phyloP scores from a whole-genome alignment of 2,329 filamentous ascomycete genomes.

The Ceratocystis smalleyi region DNA sequence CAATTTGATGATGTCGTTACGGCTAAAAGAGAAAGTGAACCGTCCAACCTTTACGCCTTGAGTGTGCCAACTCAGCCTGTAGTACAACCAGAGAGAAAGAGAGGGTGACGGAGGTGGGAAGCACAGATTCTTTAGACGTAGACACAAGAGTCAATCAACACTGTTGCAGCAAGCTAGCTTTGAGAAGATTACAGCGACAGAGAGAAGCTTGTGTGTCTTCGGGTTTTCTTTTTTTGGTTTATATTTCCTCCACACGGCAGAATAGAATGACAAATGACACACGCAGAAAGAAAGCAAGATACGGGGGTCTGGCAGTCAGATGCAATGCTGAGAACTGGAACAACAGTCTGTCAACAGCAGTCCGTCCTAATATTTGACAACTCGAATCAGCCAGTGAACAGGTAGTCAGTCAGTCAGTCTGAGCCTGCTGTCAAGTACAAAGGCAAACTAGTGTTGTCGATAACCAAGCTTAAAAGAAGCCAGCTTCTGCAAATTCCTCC shows the following conservation, averaged over 20 bases:
- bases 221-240: conserved; percentile 6
- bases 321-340: not conserved
- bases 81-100: not conserved
- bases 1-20: not conserved
- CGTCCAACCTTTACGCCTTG: not conserved
- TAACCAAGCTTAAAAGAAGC: not conserved
- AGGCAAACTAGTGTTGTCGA: not conserved
- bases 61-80: not conserved
- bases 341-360: not conserved
- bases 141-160: not conserved
- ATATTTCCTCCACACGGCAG: conserved; percentile 6
- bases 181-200: conserved; percentile 5
- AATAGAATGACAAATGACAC: conserved; percentile 1
- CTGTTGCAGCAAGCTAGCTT: not conserved
- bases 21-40: not conserved
- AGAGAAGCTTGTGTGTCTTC: conserved; percentile 6
- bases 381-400: not conserved
- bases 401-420: not conserved
- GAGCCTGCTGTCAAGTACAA: not conserved
- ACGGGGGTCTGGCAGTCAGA: not conserved
- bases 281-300: conserved; percentile 8
- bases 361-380: not conserved
- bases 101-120: not conserved
- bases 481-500: not conserved
- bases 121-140: conserved; percentile 1